A percentile compares a stretch with the other conserved stretches of the same genome.
Conservation (phyloP, 2,329 filamentous ascomycete species). For the Aspergillus sp. region DNA sequence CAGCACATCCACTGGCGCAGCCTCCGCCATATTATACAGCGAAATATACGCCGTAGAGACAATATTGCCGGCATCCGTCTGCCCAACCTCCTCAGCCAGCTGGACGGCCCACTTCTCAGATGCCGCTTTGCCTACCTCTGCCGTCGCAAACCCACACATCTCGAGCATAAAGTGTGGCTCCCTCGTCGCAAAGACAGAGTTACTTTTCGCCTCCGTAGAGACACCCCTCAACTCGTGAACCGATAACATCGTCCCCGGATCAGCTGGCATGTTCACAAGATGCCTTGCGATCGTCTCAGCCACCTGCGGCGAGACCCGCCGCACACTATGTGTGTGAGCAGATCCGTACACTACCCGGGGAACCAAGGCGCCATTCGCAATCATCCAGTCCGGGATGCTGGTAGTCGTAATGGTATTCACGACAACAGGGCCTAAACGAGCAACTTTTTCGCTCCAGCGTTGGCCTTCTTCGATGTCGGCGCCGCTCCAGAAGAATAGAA, state of each 20-base stretch:
- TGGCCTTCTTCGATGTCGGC: slow-evolving; percentile 8
- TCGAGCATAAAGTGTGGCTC: slow-evolving; percentile 18
- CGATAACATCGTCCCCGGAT: slow-evolving; percentile 8
- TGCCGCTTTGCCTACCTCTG: background rate
- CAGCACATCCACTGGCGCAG: background rate
- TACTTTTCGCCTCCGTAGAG: slow-evolving; percentile 2
- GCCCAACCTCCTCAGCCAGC: slow-evolving; percentile 3
- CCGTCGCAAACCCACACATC: slow-evolving; percentile 4
- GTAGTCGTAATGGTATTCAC: slow-evolving; percentile 11
- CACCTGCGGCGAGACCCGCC: slow-evolving; percentile 3
- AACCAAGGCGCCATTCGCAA: slow-evolving; percentile 1
- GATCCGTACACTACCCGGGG: slow-evolving; percentile 3
- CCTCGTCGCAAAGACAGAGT: slow-evolving; percentile 10
- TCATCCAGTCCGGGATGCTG: slow-evolving; percentile 7
- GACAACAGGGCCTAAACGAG: slow-evolving; percentile 5
- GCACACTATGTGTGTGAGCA: slow-evolving; percentile 4
- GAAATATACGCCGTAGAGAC: slow-evolving; percentile 14
- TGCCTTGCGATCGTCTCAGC: slow-evolving; percentile 4
- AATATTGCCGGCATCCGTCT: slow-evolving; percentile 4
- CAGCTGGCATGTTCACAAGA: slow-evolving; percentile 1
- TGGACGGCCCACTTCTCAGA: slow-evolving; percentile 7
- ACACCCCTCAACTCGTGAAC: slow-evolving; percentile 14
- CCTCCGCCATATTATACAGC: slow-evolving; percentile 1
- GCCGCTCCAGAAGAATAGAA: slow-evolving; percentile 9
- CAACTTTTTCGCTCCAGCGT: slow-evolving; percentile 10